Evolutionary conservation across 2,329 filamentous ascomycete genomes (phyloP), one percentile per base, ranked within the genome.

Genomic region (Penicillium paneum): DNA sequence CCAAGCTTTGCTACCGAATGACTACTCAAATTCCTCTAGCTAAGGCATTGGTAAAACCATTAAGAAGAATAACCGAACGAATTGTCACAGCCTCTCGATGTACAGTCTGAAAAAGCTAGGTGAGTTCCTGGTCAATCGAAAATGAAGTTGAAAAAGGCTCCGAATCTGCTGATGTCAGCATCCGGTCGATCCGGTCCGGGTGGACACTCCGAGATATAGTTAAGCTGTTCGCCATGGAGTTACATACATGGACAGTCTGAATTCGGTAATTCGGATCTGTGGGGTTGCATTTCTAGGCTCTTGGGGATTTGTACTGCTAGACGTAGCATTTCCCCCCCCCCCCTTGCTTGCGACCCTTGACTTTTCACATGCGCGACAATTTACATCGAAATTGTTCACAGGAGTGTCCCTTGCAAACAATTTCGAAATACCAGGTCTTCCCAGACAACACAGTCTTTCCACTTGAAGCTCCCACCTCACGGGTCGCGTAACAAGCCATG

Each of bases 361-460:
- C 24, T 35, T 28, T 47, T 45, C 21, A 24, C 28, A 38, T 21
- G 32, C 15, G 24, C 34, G 45, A 47, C n/a, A 35, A 35, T 26
- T 15, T 34, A 12, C n/a, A 21, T 26, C 24, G 17, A 21, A 32
- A 40, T 28, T 8, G 31, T n/a, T 29, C 10, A 28, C 17, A 40
- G 15, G 34, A 28, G 7, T 15, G 34, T 39, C 52, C 52, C 46
- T 54, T 44, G 46, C 39, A 39, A 26, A 38, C 31, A 43, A 54
- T 49, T n/a, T n/a, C 17, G 19, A 44, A 53, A 35, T n/a, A 29
- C 34, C 17, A 13, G 28, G 13, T 21, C 4, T n/a, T 28, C 35
- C 50, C 43, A 31, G 8, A 7, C 32, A 28, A 17, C 41, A 11
- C 12, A 5, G 2, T 28, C 40, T 35, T 34, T 41, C 5, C 8